phyloP scores from a whole-genome alignment of 2,329 filamentous ascomycete genomes.

The Alternaria viburni region DNA sequence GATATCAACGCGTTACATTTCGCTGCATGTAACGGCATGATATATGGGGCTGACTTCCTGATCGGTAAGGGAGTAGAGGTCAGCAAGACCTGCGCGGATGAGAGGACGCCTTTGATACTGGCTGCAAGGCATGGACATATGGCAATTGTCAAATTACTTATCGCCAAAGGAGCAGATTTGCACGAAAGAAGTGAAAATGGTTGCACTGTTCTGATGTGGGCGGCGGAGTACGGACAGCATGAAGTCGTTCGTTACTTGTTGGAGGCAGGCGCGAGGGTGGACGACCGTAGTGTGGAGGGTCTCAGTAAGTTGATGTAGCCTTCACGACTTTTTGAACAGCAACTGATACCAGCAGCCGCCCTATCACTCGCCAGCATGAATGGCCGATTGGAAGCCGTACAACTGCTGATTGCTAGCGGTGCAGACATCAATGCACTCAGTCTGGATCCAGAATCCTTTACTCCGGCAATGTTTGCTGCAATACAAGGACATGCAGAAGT shows the following conservation, averaged over 20 bases:
- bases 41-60: conserved; percentile 24
- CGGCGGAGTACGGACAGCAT: conserved; percentile 17
- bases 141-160: conserved; percentile 19
- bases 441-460: conserved; percentile 8
- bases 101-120: conserved; percentile 27
- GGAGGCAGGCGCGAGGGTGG: conserved; percentile 16
- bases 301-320: conserved; percentile 17
- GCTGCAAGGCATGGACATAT: conserved; percentile 26
- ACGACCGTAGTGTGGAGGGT: conserved; percentile 14
- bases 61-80: conserved; percentile 22
- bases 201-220: conserved; percentile 22
- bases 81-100: conserved; percentile 16
- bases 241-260: conserved; percentile 23
- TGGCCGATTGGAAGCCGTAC: conserved; percentile 19
- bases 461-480: conserved; percentile 25
- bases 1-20: conserved; percentile 26
- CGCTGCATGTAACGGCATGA: conserved; percentile 20
- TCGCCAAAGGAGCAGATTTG: conserved; percentile 26
- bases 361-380: conserved; percentile 19
- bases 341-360: conserved; percentile 16
- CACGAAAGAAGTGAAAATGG: conserved; percentile 16
- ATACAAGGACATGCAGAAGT: conserved; percentile 12
- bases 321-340: not conserved
- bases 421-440: conserved; percentile 22
- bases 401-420: conserved; percentile 22